A percentile compares a stretch with the other conserved stretches of the same genome.
These are phyloP conservation scores for Trametes sp. DNA, from an alignment of 1,284 basidiomycete species.

Conservation along the genomic window DNA sequence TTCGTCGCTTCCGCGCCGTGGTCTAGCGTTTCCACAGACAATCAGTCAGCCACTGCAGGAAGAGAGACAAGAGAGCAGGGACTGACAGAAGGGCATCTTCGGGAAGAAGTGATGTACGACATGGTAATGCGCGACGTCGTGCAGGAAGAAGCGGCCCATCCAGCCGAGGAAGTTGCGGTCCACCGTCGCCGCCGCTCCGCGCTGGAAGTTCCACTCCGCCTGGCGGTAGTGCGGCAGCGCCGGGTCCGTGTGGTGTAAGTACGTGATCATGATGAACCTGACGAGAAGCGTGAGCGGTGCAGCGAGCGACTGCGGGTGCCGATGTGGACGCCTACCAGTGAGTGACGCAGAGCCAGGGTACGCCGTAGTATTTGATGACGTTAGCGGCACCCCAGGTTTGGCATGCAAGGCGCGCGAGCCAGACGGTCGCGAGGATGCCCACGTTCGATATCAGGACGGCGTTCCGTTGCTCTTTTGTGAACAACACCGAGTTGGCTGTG, in stretches of 20 bases:
- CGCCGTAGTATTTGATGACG: constrained; percentile 61
- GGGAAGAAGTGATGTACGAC: constrained; percentile 49
- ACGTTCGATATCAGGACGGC: constrained; percentile 63
- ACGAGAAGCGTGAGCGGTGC: no score
- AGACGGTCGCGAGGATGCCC: constrained; percentile 58
- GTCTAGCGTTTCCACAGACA: no score
- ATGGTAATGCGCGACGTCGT: constrained; percentile 55
- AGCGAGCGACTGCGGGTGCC: neutral
- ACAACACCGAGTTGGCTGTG: constrained; percentile 60
- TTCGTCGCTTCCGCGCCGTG: constrained; percentile 60
- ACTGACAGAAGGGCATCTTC: constrained; percentile 44
- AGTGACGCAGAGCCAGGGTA: constrained; percentile 63
- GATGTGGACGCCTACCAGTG: constrained; percentile 53
- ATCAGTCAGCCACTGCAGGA: neutral
- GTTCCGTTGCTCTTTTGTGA: constrained; percentile 57
- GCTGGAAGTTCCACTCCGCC: constrained; percentile 58
- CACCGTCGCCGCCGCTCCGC: constrained; percentile 64
- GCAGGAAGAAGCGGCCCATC: constrained; percentile 52
- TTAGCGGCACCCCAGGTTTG: constrained; percentile 45
- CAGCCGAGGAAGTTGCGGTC: constrained; percentile 63
- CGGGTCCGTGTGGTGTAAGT: constrained; percentile 51
- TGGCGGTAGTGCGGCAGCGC: constrained; percentile 50
- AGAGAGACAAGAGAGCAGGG: neutral
- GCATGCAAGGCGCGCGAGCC: constrained; percentile 46
- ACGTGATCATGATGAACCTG: constrained; percentile 49